Base-by-base conservation (phyloP, 2,329 filamentous ascomycete genomes). In the Colletotrichum truncatum region DNA sequence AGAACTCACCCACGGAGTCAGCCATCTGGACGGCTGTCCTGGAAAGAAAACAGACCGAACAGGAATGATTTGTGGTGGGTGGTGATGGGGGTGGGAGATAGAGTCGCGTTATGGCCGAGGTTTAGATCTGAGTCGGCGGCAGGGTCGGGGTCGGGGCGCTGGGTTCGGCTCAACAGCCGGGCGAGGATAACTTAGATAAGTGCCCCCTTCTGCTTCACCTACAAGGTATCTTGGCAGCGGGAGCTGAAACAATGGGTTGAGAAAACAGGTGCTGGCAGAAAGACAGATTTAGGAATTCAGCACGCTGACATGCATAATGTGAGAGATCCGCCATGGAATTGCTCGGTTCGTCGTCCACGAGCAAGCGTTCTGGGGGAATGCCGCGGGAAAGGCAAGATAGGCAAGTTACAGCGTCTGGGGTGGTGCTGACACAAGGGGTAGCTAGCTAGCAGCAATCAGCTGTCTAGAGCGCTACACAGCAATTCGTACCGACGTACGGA, bases 1-100 rank as follows among this genome's bases (percentile, higher is more conserved):
- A n/a, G n/a, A n/a, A 74, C 76, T 54, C 62, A 78, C 77, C 77
- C 41, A 78, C 76, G 38, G 77, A 80, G 73, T 80, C 77, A 63
- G 77, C 76, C 77, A 80, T 79, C 52, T 66, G 59, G 64, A 66
- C 46, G 48, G 21, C 45, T 34, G n/a, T 64, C 49, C 58, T 56
- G 34, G 51, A 56, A 21, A 25, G 43, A 38, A 14, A 55, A 18
- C 16, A 4, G 36, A 51, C 43, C 41, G 46, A 59, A 30, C 12
- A 12, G 12, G 21, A 41, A 46, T 8, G n/a, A 21, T 48, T 38
- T 26, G 14, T n/a, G 18, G 41, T 49, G 21, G 51, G 49, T 54
- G 54, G 54, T 46, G 55, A 39, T n/a, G 39, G 54, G 16, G 30
- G 41, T 12, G 25, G 49, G 49, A n/a, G 46, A 34, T 32, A 26